Evolutionary conservation across 2,329 filamentous ascomycete species (phyloP).

Genomic region (Trichophyton benhamiae): DNA sequence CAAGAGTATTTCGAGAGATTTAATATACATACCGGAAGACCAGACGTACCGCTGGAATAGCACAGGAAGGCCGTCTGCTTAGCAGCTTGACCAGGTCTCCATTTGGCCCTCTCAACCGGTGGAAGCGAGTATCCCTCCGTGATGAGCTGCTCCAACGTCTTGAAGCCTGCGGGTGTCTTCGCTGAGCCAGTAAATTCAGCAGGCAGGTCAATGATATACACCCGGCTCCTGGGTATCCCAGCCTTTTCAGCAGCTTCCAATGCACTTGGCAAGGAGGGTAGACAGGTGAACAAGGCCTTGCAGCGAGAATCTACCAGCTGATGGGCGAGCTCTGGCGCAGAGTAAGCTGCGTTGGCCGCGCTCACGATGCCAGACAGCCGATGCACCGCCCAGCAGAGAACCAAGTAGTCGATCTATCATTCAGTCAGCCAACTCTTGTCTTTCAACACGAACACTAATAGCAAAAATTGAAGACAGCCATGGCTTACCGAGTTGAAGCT

Average conservation of each 20-base stretch:
- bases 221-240: conserved; percentile 49
- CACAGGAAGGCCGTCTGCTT: conserved; percentile 63
- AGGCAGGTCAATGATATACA: conserved; percentile 60
- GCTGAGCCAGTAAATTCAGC: conserved; percentile 39
- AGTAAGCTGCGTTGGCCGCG: conserved; percentile 65
- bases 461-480: no score
- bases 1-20: not conserved
- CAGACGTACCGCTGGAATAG: conserved; percentile 70
- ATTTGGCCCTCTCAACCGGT: conserved; percentile 29
- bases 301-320: conserved; percentile 59
- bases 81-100: conserved; percentile 33
- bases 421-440: no score
- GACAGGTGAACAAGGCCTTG: conserved; percentile 59
- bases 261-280: conserved; percentile 52
- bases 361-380: conserved; percentile 61
- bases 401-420: conserved; percentile 57
- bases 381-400: conserved; percentile 61
- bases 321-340: conserved; percentile 55
- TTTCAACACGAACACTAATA: no score
- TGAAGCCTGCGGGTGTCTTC: conserved; percentile 37
- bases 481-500: conserved; percentile 61
- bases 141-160: conserved; percentile 55
- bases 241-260: conserved; percentile 51
- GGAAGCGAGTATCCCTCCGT: conserved; percentile 42
- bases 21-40: conserved; percentile 48